Base-by-base conservation (phyloP, 176 grass and related monocot species). In the Guadua angustifolia region DNA sequence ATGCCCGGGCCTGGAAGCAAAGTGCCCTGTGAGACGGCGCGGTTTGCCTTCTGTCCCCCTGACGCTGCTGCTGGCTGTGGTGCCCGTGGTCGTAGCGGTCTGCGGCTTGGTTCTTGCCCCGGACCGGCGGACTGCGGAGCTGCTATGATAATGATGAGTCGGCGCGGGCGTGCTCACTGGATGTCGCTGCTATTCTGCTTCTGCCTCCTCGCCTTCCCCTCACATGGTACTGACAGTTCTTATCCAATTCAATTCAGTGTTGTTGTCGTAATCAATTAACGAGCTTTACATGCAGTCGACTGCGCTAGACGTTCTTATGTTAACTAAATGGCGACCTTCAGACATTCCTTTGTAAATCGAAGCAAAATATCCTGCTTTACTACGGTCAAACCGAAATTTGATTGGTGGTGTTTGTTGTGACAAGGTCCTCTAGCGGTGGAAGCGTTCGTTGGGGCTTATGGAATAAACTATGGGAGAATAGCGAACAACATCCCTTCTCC, bases 381-480 rank as follows among this genome's bases (percentile, higher is more conserved):
- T 11, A 9, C 43, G 6, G 1, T 4, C 14, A 7, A 32, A 49
- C 11, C 70, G 55, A 6, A 65, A 19, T 88, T 66, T 78, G 64
- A 69, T 69, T 78, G 50, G 45, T 62, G 33, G 2, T 91, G 42
- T 84, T 78, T 85, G 66, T 85, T 32, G 74, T 79, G 69, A 49
- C 39, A 53, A 98, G 96, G 91, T 77, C 70, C 33, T 75, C 29
- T 33, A 51, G 73, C 10, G 7, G 91, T 59, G 50, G 75, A 90
- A 39, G 82, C 91, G 5, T 98, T 98, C 65, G 85, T 87, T 0
- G 97, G 97, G 43, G 86, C 86, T 6, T 99, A 96, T 22, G 97
- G 97, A 46, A 69, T 99, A 83, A 99, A 99, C 75, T 99, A 99
- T 0, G 97, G 97, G 19, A 87, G 97, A 61, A 95, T 99, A 51